Conservation (phyloP, 2,329 filamentous ascomycete species). For the Ceratocystis smalleyi region DNA sequence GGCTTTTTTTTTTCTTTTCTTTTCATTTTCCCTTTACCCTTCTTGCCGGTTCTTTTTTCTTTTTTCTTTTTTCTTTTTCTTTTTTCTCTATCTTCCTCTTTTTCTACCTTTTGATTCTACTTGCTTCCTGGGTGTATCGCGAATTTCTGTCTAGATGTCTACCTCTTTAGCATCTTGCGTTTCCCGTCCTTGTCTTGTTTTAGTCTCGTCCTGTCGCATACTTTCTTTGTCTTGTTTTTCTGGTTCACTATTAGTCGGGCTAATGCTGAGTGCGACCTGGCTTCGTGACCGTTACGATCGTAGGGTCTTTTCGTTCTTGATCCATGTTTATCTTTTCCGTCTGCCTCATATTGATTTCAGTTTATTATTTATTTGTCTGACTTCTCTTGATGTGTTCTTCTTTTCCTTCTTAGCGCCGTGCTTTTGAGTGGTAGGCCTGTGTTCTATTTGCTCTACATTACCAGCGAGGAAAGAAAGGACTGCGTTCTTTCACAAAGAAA, state of each 20-base stretch:
- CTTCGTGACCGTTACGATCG: no score
- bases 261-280: no score
- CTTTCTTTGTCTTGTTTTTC: no score
- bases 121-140: neutral
- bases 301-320: no score
- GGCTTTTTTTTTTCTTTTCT: neutral
- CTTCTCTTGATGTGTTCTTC: neutral
- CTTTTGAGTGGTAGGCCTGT: neutral
- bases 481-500: no score
- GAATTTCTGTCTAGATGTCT: neutral
- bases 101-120: neutral
- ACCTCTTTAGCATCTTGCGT: neutral
- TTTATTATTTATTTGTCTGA: conserved; percentile 8
- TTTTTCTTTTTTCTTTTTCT: neutral
- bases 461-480: no score
- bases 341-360: neutral
- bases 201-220: no score
- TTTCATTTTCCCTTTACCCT: neutral
- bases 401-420: no score
- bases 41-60: neutral
- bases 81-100: conserved; percentile 1
- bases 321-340: no score
- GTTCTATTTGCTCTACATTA: neutral
- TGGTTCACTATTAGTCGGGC: no score
- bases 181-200: neutral